A percentile compares a stretch with the other conserved stretches of the same genome.
Evolutionary conservation across 495 filamentous ascomycete genomes (phyloP).

Genomic region (Lasiosphaeriaceae sp.): DNA sequence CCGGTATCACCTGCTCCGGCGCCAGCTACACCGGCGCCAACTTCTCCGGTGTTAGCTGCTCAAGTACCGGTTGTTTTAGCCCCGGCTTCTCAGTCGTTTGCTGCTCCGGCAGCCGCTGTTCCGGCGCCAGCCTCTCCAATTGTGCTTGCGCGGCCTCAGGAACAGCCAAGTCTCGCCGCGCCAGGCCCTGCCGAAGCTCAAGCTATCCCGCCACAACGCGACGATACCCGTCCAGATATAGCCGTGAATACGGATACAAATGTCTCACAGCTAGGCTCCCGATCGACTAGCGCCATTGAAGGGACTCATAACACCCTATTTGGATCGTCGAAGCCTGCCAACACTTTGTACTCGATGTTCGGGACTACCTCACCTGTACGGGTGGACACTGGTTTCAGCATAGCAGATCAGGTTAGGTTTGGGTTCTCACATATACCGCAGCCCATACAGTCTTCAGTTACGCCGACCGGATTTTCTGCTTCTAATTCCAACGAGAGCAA

Average conservation of each 20-base stretch:
- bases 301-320: slow-evolving; percentile 7
- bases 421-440: slow-evolving; percentile 31
- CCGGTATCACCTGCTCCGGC: not conserved
- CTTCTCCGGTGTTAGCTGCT: not conserved
- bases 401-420: slow-evolving; percentile 32
- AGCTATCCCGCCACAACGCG: not conserved
- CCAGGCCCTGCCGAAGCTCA: not conserved
- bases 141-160: not conserved
- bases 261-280: not conserved
- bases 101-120: not conserved
- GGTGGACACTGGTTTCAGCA: slow-evolving; percentile 11
- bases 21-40: not conserved
- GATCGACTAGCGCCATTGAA: not conserved
- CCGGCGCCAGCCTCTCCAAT: not conserved
- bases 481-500: not conserved
- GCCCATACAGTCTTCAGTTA: slow-evolving; percentile 1
- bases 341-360: slow-evolving; percentile 20
- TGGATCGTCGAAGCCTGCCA: slow-evolving; percentile 9
- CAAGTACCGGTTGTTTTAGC: too few relatives aligned
- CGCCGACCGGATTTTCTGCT: not conserved
- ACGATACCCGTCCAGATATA: not conserved
- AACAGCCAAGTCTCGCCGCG: not conserved
- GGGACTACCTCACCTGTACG: slow-evolving; percentile 14
- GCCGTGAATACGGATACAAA: not conserved
- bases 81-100: too few relatives aligned